A percentile compares a stretch with the other conserved stretches of the same genome.
Evolutionary conservation across 495 filamentous ascomycete genomes (phyloP).

Genomic region (Penicillium antarcticum): DNA sequence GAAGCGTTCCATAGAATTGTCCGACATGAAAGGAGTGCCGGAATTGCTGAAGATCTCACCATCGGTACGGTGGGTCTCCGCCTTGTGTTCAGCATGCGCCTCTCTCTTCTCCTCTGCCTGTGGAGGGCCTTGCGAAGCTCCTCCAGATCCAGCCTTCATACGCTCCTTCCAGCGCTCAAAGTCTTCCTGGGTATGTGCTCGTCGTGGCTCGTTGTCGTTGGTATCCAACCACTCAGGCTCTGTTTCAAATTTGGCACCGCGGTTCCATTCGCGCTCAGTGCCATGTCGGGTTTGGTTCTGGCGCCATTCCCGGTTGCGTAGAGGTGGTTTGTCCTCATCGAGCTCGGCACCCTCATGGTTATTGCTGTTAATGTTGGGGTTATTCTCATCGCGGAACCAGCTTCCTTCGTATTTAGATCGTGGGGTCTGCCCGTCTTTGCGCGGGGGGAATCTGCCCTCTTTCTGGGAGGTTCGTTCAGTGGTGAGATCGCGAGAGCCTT

Average conservation of each 20-base stretch:
- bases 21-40: constrained; percentile 45
- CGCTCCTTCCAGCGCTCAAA: constrained; percentile 93
- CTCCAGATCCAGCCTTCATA: constrained; percentile 68
- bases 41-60: constrained; percentile 36
- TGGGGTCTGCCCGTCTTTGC: constrained; percentile 44
- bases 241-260: constrained; percentile 56
- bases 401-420: constrained; percentile 52
- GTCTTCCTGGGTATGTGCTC: constrained; percentile 79
- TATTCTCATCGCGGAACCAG: constrained; percentile 53
- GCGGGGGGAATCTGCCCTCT: constrained; percentile 44
- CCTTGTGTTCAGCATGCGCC: constrained; percentile 31
- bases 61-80: constrained; percentile 32
- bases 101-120: constrained; percentile 48
- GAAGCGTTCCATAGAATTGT: constrained; percentile 73
- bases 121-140: constrained; percentile 20
- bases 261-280: constrained; percentile 61
- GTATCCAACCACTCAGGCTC: constrained; percentile 88
- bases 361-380: no score
- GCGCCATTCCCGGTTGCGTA: constrained; percentile 64
- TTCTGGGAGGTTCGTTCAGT: constrained; percentile 40
- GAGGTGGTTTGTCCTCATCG: constrained; percentile 50
- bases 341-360: constrained; percentile 53
- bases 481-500: constrained; percentile 46
- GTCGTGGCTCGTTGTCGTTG: constrained; percentile 60
- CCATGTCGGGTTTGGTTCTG: constrained; percentile 58